Evolutionary conservation across 805 yeast genomes (phyloP).

Genomic region (Yarrowia osloensis): DNA sequence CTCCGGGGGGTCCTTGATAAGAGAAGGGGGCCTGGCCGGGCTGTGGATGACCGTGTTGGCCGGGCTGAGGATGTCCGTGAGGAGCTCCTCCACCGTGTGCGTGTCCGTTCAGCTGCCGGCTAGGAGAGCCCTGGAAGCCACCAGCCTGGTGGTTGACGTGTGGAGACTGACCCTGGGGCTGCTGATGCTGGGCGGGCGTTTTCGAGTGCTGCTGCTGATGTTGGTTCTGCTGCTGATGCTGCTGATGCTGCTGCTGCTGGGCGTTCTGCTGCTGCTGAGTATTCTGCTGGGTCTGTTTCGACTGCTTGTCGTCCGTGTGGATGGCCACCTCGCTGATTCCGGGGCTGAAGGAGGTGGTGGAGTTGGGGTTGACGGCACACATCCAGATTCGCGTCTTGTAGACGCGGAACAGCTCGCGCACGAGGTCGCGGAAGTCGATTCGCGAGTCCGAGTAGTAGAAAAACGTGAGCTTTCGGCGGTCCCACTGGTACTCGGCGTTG

Average conservation of each 20-base stretch:
- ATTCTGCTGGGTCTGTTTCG: not conserved
- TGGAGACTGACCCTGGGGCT: not conserved
- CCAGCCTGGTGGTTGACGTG: slow-evolving; percentile 6
- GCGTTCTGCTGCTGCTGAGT: not conserved
- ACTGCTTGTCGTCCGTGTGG: slow-evolving; percentile 22
- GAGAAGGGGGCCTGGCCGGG: slow-evolving; percentile 17
- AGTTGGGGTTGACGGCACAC: slow-evolving; percentile 59
- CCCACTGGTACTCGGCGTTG: slow-evolving; percentile 87
- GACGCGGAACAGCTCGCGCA: slow-evolving; percentile 68
- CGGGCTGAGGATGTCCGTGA: not conserved
- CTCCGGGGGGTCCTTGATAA: slow-evolving; percentile 24
- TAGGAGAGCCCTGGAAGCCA: slow-evolving; percentile 22
- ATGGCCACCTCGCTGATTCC: slow-evolving; percentile 29
- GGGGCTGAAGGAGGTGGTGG: slow-evolving; percentile 24
- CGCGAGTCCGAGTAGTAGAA: slow-evolving; percentile 66
- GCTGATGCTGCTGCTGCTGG: not conserved
- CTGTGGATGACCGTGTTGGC: not conserved
- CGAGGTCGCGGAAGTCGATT: slow-evolving; percentile 76
- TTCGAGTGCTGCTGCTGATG: not conserved
- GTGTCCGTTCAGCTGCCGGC: slow-evolving; percentile 5
- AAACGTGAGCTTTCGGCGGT: slow-evolving; percentile 75
- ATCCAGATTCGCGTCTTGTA: slow-evolving; percentile 86
- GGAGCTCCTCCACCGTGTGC: not conserved
- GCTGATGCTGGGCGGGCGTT: not conserved
- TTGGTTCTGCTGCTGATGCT: not conserved